Percentiles rank a stretch among this genome's conserved stretches.
phyloP scores from a whole-genome alignment of 495 filamentous ascomycete genomes.

The Xanthoparmelia taractica region DNA sequence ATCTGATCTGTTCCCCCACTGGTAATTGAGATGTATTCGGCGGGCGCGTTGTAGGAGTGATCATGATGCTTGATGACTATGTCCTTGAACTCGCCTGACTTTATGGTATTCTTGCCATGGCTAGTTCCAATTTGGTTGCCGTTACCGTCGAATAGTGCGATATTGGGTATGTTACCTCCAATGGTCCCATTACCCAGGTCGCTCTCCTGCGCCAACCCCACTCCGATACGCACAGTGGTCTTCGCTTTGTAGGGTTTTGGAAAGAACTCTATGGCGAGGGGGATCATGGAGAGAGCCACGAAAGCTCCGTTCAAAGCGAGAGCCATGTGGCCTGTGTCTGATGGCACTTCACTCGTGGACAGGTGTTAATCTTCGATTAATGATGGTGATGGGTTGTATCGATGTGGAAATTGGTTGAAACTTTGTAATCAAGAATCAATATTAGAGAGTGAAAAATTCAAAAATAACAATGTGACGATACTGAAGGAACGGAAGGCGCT shows the following conservation, averaged over 20 bases:
- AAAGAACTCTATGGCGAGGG: background rate
- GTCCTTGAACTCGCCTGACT: no score
- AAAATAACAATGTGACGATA: background rate
- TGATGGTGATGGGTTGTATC: background rate
- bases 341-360: background rate
- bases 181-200: background rate
- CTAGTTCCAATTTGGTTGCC: no score
- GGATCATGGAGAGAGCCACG: background rate
- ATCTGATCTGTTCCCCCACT: no score
- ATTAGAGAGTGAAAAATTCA: background rate
- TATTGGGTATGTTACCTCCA: background rate
- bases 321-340: background rate
- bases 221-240: background rate
- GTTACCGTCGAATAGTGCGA: no score
- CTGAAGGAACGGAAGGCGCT: background rate
- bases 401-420: background rate
- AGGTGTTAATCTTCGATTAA: background rate
- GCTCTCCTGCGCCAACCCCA: background rate
- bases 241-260: background rate
- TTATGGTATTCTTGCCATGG: no score
- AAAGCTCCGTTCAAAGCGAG: background rate
- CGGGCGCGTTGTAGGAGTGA: no score
- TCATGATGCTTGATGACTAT: no score
- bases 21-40: no score
- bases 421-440: background rate